Evolutionary conservation across 768 basidiomycete species (phyloP), one percentile per base, ranked within the genome.

Genomic region (Macrolepiota fuliginosa): DNA sequence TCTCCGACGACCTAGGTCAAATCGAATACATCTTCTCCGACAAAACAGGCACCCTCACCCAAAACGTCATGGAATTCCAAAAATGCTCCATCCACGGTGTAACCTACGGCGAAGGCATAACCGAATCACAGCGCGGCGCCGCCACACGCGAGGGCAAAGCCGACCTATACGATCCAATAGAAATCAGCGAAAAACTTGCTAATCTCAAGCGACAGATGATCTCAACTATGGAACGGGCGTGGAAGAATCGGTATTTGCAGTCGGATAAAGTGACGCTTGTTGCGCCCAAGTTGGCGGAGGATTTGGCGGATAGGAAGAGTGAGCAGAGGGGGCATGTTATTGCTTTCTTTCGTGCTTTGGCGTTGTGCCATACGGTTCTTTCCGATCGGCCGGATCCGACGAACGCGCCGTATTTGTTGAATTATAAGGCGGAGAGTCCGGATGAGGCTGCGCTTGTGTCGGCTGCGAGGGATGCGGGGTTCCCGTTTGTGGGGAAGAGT

Each of bases 31-130:
- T 83, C 36, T 83, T 82, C 64, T 94, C 91, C 10, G 94, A 96
- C 82, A 96, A 96, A 80, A 96, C 95, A 0, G 94, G 94, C 17
- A 99, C 96, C 6, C 87, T 99, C 53, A 99, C 96, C 0, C 96
- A 97, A 74, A 99, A 98, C 76, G 79, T 96, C 68, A 98, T 98
- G 96, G 95, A 96, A 77, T 98, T 97, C 77, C 94, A 97, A 72
- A 95, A 92, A 71, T 97, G 94, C 68, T 96, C 94, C 0, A 83
- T 98, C 61, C 75, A 86, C 56, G 96, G 95, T 0, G 76, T 92
- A 2, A 71, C 86, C 0, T 98, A 97, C 69, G 96, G 96, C 10
- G 96, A 98, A 69, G 96, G 96, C 7, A 72, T 98, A 62, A 98
- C 96, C 0, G 96, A 98, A 73, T 96, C 96, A 0, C 94, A 96